Evolutionary conservation across 352 stramenopile species (phyloP).

Genomic region (Pythium myriotylum): DNA sequence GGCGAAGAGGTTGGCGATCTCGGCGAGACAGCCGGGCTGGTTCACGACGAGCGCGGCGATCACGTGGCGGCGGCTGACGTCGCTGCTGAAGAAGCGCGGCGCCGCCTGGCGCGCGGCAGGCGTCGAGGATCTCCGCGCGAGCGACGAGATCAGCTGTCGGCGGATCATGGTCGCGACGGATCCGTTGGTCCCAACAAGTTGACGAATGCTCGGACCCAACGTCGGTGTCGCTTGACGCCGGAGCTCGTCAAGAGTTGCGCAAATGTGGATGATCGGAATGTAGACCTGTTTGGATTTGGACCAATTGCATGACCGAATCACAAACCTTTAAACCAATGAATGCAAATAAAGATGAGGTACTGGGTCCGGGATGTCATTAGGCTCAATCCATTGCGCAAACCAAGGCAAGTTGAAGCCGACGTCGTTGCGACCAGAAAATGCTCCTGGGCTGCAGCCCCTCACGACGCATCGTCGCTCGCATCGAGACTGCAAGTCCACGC

Average conservation of each 20-base stretch:
- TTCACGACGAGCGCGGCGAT: conserved; percentile 87
- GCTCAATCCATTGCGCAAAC: conserved; percentile 25
- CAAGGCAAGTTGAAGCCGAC: conserved; percentile 28
- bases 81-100: conserved; percentile 31
- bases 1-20: conserved; percentile 87
- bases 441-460: conserved; percentile 7
- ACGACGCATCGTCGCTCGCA: too few species aligned
- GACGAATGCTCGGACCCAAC: not conserved
- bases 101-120: conserved; percentile 4
- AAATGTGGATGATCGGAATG: conserved; percentile 13
- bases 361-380: conserved; percentile 16
- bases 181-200: conserved; percentile 12
- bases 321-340: conserved; percentile 18
- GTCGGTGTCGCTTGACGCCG: conserved; percentile 8
- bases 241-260: conserved; percentile 26
- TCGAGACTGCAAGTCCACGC: too few species aligned
- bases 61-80: conserved; percentile 70
- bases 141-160: conserved; percentile 23
- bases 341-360: not conserved
- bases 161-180: conserved; percentile 26
- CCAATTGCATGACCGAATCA: conserved; percentile 8
- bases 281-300: not conserved
- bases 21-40: conserved; percentile 80
- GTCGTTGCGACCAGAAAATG: conserved; percentile 17
- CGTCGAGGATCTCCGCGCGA: conserved; percentile 19